Percentiles rank a stretch among this genome's conserved stretches.
Conservation (phyloP, 345 rosid genomes). For the Psidium guajava region DNA sequence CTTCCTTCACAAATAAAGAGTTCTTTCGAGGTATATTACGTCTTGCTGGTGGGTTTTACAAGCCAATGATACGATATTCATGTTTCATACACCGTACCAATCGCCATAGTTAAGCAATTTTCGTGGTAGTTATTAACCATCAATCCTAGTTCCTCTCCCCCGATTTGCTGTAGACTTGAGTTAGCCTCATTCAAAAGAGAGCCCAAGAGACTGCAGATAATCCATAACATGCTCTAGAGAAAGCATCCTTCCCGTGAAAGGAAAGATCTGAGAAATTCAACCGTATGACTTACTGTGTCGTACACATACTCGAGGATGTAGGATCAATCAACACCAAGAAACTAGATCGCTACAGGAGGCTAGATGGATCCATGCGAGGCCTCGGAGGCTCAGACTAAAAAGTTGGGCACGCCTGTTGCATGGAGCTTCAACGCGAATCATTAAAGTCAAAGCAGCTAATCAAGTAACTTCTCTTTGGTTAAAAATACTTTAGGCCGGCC, state of each 20-base stretch:
- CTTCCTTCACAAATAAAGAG: background rate
- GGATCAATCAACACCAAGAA: background rate
- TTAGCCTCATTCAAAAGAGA: background rate
- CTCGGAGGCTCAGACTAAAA: background rate
- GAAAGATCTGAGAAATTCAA: background rate
- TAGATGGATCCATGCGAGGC: background rate
- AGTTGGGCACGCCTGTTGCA: conserved; percentile 5
- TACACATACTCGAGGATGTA: background rate
- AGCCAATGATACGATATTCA: background rate
- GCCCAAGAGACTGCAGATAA: background rate
- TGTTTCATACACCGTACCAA: background rate
- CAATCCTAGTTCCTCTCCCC: background rate
- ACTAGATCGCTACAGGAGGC: background rate
- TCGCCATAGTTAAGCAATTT: background rate
- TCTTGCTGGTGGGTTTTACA: background rate
- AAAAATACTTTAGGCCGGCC: background rate
- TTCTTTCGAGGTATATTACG: background rate
- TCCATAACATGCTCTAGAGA: background rate
- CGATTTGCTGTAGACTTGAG: background rate
- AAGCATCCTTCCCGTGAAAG: background rate
- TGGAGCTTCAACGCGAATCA: conserved; percentile 2
- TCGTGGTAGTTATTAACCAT: background rate
- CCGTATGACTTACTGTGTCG: background rate
- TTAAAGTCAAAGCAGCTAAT: background rate
- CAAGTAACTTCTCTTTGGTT: conserved; percentile 2